Base-by-base conservation (phyloP, 345 rosid genomes). In the Linum lewisii region DNA sequence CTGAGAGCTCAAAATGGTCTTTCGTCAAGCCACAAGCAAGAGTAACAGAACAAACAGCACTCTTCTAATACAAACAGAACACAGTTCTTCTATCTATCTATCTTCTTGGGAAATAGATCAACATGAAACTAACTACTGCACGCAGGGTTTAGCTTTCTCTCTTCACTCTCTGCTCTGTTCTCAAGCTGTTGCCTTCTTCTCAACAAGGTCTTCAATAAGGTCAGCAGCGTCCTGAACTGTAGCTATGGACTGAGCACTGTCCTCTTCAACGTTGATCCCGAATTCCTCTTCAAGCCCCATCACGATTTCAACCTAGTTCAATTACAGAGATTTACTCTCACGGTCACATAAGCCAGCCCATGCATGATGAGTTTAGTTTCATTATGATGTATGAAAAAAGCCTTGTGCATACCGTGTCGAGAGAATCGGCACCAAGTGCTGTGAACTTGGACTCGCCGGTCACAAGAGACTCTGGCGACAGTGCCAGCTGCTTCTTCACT, bases 261-360 rank as follows among this genome's bases (percentile, higher is more conserved):
- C 74, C 71, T 89, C 95, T 63, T 82, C 90, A 1, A 89, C 87
- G 23, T 66, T 78, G 72, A 89, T 84, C 1, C 62, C 79, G 44
- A 89, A 89, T 73, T 83, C 87, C 66, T 89, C 97, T 69, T 89
- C 95, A 60, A 86, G 81, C 3, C 80, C 81, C 97, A 89, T 89
- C 60, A 89, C 95, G 61, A 89, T 86, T 81, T 86, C 97, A 78
- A 84, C 97, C 97, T 86, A 57, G 7, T 57, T 16, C 57, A 54
- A 54, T 24, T 6, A 4, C 1, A 5, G 2, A 54, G 14, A 21
- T 9, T 6, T 4, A 13, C 21, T 26, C 9, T 23, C 26, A 4
- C 20, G 22, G 56, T 0, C 7, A 34, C 8, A 22, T 21, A 23
- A 22, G 57, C n/a, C n/a, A 29, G 7, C 0, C 34, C 34, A 29